Conservation (phyloP, 768 basidiomycete genomes). For the Neoboletus subvelutipes region DNA sequence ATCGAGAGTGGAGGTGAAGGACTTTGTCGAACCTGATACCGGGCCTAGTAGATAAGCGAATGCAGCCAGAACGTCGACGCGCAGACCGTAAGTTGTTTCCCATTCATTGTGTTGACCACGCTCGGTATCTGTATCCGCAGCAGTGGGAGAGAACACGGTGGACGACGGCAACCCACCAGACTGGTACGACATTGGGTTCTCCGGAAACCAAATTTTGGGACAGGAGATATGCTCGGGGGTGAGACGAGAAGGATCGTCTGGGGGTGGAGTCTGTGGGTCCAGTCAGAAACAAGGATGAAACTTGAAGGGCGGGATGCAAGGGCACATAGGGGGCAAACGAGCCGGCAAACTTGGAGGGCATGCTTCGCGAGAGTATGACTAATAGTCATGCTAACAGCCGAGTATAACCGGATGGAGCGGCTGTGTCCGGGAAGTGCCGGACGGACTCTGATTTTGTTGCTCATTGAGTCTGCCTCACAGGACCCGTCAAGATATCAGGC, state of each 20-base stretch:
- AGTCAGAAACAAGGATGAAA: background rate
- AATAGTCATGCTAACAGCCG: no score
- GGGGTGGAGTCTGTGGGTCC: conserved; percentile 50
- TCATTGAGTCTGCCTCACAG: conserved; percentile 8
- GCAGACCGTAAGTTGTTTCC: conserved; percentile 67
- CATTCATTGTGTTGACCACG: conserved; percentile 53
- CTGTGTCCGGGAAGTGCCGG: conserved; percentile 46
- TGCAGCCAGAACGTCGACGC: conserved; percentile 67
- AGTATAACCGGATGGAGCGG: conserved; percentile 22
- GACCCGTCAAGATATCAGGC: conserved; percentile 30
- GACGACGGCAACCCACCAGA: conserved; percentile 65
- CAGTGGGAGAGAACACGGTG: conserved; percentile 39
- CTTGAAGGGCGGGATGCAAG: background rate
- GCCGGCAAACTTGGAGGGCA: conserved; percentile 26
- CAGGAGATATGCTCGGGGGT: conserved; percentile 21
- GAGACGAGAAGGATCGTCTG: conserved; percentile 47
- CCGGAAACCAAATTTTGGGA: conserved; percentile 54
- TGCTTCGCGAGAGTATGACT: background rate
- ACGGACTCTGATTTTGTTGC: conserved; percentile 29
- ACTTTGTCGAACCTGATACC: conserved; percentile 55
- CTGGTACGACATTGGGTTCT: conserved; percentile 57
- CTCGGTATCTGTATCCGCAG: conserved; percentile 38
- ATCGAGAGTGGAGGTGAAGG: background rate
- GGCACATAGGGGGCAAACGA: conserved; percentile 65
- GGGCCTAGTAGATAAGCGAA: conserved; percentile 69